Percentiles rank a stretch among this genome's conserved stretches.
phyloP scores from a whole-genome alignment of 495 filamentous ascomycete genomes.

The Hyphodiscus hymeniophilus region DNA sequence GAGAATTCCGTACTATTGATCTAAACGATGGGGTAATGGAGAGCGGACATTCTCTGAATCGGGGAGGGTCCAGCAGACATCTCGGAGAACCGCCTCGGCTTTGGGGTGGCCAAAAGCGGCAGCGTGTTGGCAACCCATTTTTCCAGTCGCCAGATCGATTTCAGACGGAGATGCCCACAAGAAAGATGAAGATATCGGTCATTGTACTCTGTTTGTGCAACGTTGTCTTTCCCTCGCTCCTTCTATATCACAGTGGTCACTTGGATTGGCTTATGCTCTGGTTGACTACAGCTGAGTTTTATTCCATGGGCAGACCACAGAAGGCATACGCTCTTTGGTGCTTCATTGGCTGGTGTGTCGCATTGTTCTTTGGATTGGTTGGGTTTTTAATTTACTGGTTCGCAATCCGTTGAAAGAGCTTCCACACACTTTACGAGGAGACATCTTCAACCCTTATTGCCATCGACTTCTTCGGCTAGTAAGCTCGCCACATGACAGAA shows the following conservation, averaged over 20 bases:
- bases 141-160: too few relatives aligned
- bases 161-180: too few relatives aligned
- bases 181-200: slow-evolving; percentile 8
- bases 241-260: slow-evolving; percentile 19
- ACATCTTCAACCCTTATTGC: too few relatives aligned
- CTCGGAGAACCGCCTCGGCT: slow-evolving; percentile 6
- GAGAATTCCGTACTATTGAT: background rate
- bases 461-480: too few relatives aligned
- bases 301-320: slow-evolving; percentile 9
- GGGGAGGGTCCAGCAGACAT: background rate
- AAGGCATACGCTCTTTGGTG: slow-evolving; percentile 13
- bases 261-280: slow-evolving; percentile 21
- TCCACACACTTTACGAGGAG: too few relatives aligned
- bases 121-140: too few relatives aligned
- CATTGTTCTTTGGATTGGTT: slow-evolving; percentile 4
- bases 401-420: too few relatives aligned
- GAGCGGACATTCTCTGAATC: background rate
- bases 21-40: background rate
- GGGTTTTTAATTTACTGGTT: background rate
- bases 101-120: background rate
- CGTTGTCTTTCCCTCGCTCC: slow-evolving; percentile 18
- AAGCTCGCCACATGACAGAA: too few relatives aligned
- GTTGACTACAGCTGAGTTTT: slow-evolving; percentile 13
- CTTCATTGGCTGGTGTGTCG: slow-evolving; percentile 5
- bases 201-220: slow-evolving; percentile 7